Evolutionary conservation across 768 basidiomycete genomes (phyloP), one percentile per base, ranked within the genome.

Genomic region (Omphalotus guepiniiformis): DNA sequence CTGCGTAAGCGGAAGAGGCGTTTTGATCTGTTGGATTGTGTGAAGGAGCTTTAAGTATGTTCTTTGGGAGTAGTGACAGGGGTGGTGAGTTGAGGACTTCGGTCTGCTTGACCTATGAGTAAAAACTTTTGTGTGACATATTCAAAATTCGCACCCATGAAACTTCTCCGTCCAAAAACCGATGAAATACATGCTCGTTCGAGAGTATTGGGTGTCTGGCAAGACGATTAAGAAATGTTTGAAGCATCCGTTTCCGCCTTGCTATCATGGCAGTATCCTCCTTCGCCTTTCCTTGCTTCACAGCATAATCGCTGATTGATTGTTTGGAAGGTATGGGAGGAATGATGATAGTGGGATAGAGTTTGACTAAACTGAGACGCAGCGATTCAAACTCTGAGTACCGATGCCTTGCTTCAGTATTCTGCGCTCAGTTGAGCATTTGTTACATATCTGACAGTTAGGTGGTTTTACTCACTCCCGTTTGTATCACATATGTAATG

Each of bases 371-470:
- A 52, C 77, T 87, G 43, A 78, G 75, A 42, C 96, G 83, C 32
- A 99, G 73, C 19, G 92, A 93, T 67, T 97, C 93, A 65, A 99
- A 99, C 63, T 98, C 93, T 2, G 95, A 98, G 66, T 99, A 99
- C 34, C 96, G 82, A 56, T 96, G 89, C 27, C 82, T 79, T 9
- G 92, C 83, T 57, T 91, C 85, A 6, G 83, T 76, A 54, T 75
- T 81, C 95, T 98, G 58, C 25, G 41, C 23, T 51, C 12, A 53
- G 39, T 47, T 53, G 26, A 59, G 48, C 25, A 39, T 15, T 4
- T 23, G 32, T 30, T 52, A 58, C 26, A 19, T 39, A 39, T 28
- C 43, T 51, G 48, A 45, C 9, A n/a, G 18, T 7, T 25, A 47
- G 47, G 30, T 39, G 32, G n/a, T 34, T 47, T 25, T 23, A 63